phyloP scores from a whole-genome alignment of 2,329 filamentous ascomycete genomes.

The Fusarium equiseti region DNA sequence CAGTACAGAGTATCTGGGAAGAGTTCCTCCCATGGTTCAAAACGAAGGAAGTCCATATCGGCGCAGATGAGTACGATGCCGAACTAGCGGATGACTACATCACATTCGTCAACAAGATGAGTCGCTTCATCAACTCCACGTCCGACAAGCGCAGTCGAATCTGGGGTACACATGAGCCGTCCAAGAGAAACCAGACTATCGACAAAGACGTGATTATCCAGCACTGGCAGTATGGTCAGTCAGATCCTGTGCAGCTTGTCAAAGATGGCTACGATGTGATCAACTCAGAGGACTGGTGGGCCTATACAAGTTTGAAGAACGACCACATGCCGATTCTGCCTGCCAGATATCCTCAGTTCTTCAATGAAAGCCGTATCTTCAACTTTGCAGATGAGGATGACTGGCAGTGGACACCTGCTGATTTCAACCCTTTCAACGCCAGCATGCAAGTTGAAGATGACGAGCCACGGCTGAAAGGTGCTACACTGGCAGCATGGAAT shows the following conservation, averaged over 20 bases:
- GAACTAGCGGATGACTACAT: conserved; percentile 29
- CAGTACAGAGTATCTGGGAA: conserved; percentile 16
- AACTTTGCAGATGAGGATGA: conserved; percentile 1
- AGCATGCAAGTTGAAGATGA: conserved; percentile 4
- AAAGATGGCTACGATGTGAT: conserved; percentile 22
- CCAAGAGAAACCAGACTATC: conserved; percentile 19
- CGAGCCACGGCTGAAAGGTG: background rate
- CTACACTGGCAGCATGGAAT: conserved; percentile 19
- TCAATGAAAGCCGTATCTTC: conserved; percentile 17
- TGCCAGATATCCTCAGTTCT: conserved; percentile 23
- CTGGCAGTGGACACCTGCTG: conserved; percentile 25
- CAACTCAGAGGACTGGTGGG: conserved; percentile 34
- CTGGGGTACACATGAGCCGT: conserved; percentile 19
- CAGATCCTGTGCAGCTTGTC: conserved; percentile 6
- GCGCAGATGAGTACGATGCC: conserved; percentile 23
- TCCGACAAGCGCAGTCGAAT: conserved; percentile 17
- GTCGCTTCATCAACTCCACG: conserved; percentile 17
- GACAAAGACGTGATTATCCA: conserved; percentile 15
- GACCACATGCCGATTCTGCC: conserved; percentile 30
- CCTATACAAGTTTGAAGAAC: conserved; percentile 26
- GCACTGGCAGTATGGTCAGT: conserved; percentile 32
- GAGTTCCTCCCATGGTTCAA: conserved; percentile 23
- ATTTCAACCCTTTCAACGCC: conserved; percentile 16
- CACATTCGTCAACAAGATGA: conserved; percentile 27
- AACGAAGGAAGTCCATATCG: conserved; percentile 20